phyloP scores from a whole-genome alignment of 1,284 basidiomycete genomes.

The Gomphus bonarii region DNA sequence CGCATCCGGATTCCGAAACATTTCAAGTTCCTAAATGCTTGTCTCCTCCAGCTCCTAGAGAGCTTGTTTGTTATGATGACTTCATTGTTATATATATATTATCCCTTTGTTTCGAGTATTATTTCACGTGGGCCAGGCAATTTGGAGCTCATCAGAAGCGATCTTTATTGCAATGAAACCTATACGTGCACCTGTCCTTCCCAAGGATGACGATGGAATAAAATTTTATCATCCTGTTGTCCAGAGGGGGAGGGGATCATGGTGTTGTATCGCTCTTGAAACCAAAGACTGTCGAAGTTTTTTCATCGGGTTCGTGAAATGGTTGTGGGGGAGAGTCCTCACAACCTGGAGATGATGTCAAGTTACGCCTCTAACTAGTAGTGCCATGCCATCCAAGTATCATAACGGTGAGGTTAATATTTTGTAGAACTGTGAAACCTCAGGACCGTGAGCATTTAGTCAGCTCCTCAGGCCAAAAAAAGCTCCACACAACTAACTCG shows the following conservation, averaged over 20 bases:
- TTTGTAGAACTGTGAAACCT: neutral
- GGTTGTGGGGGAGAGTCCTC: constrained; percentile 11
- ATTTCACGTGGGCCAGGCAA: neutral
- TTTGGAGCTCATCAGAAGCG: neutral
- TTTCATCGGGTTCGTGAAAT: neutral
- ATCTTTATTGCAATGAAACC: constrained; percentile 36
- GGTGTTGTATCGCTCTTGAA: neutral
- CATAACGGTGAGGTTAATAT: constrained; percentile 57
- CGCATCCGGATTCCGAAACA: constrained; percentile 59
- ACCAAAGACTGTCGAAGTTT: constrained; percentile 9
- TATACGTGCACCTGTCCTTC: constrained; percentile 26
- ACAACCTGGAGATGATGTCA: constrained; percentile 51
- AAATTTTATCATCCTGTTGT: constrained; percentile 10
- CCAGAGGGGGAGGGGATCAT: neutral
- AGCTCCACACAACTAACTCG: constrained; percentile 51
- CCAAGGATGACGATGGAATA: neutral
- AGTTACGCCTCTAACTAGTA: constrained; percentile 78
- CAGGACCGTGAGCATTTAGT: constrained; percentile 25
- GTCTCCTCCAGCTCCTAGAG: neutral
- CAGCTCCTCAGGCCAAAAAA: constrained; percentile 35
- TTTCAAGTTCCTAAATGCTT: constrained; percentile 61
- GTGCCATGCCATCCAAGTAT: constrained; percentile 75
- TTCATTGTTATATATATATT: neutral
- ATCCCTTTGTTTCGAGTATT: neutral
- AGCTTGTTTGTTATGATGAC: neutral